Percentiles rank a stretch among this genome's conserved stretches.
Conservation (phyloP, 1,284 basidiomycete species). For the Austroboletus rostrupii region DNA sequence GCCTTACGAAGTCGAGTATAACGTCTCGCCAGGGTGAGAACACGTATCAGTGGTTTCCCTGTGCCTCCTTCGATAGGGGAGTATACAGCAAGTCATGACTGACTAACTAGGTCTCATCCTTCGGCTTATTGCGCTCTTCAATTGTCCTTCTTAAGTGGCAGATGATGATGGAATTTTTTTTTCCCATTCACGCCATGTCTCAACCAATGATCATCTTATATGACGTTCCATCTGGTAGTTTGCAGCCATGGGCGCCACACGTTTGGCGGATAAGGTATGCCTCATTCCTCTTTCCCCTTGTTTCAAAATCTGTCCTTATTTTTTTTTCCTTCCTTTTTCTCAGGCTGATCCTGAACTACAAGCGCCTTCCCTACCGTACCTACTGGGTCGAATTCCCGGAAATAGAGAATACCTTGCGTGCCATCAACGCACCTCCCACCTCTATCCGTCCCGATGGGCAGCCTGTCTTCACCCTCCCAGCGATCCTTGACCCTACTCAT, state of each 20-base stretch:
- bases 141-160: constrained; percentile 8
- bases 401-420: constrained; percentile 54
- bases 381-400: constrained; percentile 67
- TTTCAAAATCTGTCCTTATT: constrained; percentile 1
- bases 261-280: constrained; percentile 53
- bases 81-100: constrained; percentile 12
- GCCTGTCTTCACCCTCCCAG: constrained; percentile 63
- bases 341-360: constrained; percentile 70
- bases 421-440: constrained; percentile 57
- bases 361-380: constrained; percentile 63
- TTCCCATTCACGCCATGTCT: constrained; percentile 21
- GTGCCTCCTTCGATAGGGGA: constrained; percentile 1
- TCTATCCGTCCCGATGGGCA: constrained; percentile 50
- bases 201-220: constrained; percentile 59
- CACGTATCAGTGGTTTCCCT: constrained; percentile 12
- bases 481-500: constrained; percentile 45
- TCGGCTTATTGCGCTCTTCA: background rate
- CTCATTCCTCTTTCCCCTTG: constrained; percentile 3
- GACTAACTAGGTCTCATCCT: constrained; percentile 1
- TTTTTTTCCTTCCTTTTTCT: background rate
- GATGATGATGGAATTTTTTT: background rate
- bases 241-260: constrained; percentile 69
- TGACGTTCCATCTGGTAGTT: constrained; percentile 55
- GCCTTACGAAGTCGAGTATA: constrained; percentile 1
- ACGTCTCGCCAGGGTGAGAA: constrained; percentile 8